phyloP scores from a whole-genome alignment of 2,329 filamentous ascomycete genomes.

The Massarina eburnea region DNA sequence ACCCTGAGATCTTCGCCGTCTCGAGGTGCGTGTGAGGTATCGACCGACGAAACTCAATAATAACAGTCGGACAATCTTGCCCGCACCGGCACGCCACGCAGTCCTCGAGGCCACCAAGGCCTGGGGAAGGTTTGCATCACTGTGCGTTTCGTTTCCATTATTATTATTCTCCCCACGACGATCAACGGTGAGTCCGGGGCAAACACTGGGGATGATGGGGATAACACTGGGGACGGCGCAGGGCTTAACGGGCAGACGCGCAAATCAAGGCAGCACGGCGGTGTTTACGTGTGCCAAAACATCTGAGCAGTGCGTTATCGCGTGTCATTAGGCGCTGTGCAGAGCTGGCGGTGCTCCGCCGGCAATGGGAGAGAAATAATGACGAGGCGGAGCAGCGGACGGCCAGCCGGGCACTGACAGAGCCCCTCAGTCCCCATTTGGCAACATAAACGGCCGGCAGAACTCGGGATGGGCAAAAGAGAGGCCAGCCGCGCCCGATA shows the following conservation, averaged over 20 bases:
- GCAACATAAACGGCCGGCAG: slow-evolving; percentile 24
- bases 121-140: slow-evolving; percentile 19
- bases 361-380: slow-evolving; percentile 5
- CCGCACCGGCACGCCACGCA: slow-evolving; percentile 5
- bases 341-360: slow-evolving; percentile 26
- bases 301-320: too few species aligned
- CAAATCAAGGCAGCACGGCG: too few species aligned
- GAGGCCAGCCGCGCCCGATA: slow-evolving; percentile 17
- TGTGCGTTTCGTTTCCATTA: slow-evolving; percentile 25
- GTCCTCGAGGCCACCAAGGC: slow-evolving; percentile 13
- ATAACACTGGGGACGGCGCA: too few species aligned
- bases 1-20: slow-evolving; percentile 30
- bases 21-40: slow-evolving; percentile 29
- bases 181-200: too few species aligned
- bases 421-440: slow-evolving; percentile 14
- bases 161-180: too few species aligned
- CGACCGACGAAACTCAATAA: slow-evolving; percentile 21
- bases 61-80: slow-evolving; percentile 10
- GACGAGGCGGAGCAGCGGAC: slow-evolving; percentile 1
- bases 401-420: neutral
- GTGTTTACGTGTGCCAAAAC: too few species aligned
- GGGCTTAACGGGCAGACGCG: too few species aligned
- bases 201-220: too few species aligned
- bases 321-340: slow-evolving; percentile 17
- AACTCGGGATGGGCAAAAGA: slow-evolving; percentile 19